Evolutionary conservation across 106 monocot species (phyloP), one percentile per base, ranked within the genome.

Genomic region (Narthecium ossifragum): DNA sequence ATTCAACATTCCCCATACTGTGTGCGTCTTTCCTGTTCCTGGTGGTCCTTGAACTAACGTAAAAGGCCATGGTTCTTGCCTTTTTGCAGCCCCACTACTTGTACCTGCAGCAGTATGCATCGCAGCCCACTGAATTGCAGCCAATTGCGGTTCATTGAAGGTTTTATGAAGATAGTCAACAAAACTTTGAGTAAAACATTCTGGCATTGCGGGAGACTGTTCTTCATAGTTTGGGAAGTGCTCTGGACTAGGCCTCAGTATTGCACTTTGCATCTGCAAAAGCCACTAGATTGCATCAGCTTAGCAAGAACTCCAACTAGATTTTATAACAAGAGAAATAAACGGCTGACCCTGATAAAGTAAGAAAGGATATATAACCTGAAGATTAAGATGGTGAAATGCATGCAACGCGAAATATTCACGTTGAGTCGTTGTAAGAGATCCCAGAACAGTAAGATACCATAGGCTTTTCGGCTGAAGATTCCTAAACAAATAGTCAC

Each of bases 1-100:
- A 72, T 98, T 98, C 51, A 98, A 68, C 96, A 98, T 98, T 13
- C 96, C 96, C 96, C 96, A 98, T 1, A 98, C 96, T 11, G 96
- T 98, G 66, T 98, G 90, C 13, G 96, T 98, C 64, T 98, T 98
- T 7, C 96, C 96, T 27, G 96, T 98, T 32, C 96, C 96, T 20
- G 96, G 96, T 4, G 96, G 96, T 9, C 96, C 96, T 66, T 98
- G 96, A 39, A 98, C 96, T 27, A 98, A 84, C 0, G 96, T 98
- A 53, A 98, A 98, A 31, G 96, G 96, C 96, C 96, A 98, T 51
- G 90, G 90, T 23, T 90, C 86, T 74, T 80, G 90, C 61, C 74
- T 80, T 52, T 78, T 96, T 1, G 64, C 61, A 0, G 31, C 34
- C 34, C 80, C 77, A 62, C 51, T 65, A 46, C 67, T 73, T 41